Conservation (phyloP, 352 stramenopile genomes). For the Salisapilia sapeloensis region DNA sequence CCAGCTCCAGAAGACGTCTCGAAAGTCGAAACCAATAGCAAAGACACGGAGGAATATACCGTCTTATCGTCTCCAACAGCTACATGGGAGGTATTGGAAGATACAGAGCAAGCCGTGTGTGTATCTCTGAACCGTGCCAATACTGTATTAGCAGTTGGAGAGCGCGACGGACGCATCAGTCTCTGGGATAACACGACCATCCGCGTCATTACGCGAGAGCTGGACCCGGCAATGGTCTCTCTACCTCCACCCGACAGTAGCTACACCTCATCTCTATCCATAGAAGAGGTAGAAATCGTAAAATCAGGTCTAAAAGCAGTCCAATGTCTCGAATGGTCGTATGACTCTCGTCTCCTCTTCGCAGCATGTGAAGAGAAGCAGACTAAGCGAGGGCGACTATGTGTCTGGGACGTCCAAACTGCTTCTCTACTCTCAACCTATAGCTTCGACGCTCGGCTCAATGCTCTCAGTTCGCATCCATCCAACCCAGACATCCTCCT, state of each 20-base stretch:
- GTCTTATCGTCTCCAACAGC: constrained; percentile 27
- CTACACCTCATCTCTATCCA: constrained; percentile 8
- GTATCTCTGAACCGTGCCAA: constrained; percentile 39
- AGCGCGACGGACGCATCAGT: constrained; percentile 61
- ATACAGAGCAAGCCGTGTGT: constrained; percentile 61
- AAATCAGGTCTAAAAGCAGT: constrained; percentile 45
- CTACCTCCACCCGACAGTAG: constrained; percentile 8
- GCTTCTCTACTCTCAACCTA: constrained; percentile 38
- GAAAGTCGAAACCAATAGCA: no score
- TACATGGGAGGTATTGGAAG: constrained; percentile 42
- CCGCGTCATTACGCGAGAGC: constrained; percentile 55
- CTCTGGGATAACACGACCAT: constrained; percentile 75
- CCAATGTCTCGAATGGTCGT: constrained; percentile 43
- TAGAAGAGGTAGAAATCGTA: constrained; percentile 28
- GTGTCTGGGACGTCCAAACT: constrained; percentile 46
- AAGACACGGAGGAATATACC: constrained; percentile 41
- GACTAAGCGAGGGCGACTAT: constrained; percentile 29
- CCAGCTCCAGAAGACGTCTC: no score
- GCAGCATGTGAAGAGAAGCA: constrained; percentile 52
- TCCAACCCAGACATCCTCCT: constrained; percentile 27
- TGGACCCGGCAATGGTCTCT: constrained; percentile 47
- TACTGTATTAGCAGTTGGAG: constrained; percentile 53
- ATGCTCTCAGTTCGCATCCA: constrained; percentile 32
- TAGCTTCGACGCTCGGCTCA: constrained; percentile 36
- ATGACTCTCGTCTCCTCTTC: constrained; percentile 34